Evolutionary conservation across 306 rosid species (phyloP).

Genomic region (Corylus americana): DNA sequence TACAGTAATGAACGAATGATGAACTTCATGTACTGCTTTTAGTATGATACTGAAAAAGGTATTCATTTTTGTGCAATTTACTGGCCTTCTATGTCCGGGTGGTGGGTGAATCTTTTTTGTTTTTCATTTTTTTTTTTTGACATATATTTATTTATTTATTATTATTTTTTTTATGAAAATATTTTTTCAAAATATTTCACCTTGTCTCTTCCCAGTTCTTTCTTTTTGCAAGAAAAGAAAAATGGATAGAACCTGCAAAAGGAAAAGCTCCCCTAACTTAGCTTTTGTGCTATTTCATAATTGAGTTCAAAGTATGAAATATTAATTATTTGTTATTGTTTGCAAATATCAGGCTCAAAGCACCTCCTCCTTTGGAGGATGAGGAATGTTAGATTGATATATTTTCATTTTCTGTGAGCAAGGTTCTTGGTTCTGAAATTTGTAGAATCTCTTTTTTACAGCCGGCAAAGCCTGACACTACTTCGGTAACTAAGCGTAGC

Average conservation of each 20-base stretch:
- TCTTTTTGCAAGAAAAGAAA: not conserved
- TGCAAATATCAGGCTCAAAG: not conserved
- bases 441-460: conserved; percentile 31
- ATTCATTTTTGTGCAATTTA: not conserved
- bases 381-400: conserved; percentile 1
- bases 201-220: not conserved
- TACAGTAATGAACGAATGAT: not conserved
- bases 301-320: not conserved
- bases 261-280: not conserved
- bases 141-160: not conserved
- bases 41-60: not conserved
- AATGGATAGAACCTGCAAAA: not conserved
- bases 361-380: not conserved
- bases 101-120: not conserved
- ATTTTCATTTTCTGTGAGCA: not conserved
- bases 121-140: not conserved
- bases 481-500: conserved; percentile 72
- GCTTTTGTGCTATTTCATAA: not conserved
- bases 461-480: conserved; percentile 65
- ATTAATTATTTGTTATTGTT: not conserved
- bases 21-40: conserved; percentile 2
- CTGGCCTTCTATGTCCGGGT: not conserved
- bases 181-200: not conserved
- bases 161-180: not conserved
- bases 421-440: not conserved